Base-by-base conservation (phyloP, 495 filamentous ascomycete species). In the Alectoria sarmentosa region DNA sequence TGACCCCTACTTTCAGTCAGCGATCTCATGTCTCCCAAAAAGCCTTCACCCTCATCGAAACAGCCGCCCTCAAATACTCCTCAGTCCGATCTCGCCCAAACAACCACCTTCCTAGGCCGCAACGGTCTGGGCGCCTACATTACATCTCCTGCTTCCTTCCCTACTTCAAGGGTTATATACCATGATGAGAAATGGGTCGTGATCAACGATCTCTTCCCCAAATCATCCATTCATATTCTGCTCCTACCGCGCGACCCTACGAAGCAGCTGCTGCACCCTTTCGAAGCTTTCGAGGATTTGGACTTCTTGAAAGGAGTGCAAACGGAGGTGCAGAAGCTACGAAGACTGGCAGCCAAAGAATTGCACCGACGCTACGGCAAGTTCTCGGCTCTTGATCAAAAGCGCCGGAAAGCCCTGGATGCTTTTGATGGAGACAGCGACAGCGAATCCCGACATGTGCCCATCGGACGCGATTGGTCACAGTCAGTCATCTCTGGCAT, bases 171-270 rank as follows among this genome's bases (percentile, higher is more conserved):
- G 1, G 87, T 97, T 1, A 80, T 97, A 57, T 88, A 84, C 72
- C 76, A 88, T 74, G 84, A 86, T 68, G 75, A 78, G 10, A 75
- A 86, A 65, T 95, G 89, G 65, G 92, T 97, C 49, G 83, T 84
- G 21, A 91, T 97, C 75, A 78, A 88, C 49, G 94, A 98, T 74
- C 73, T 83, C 58, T 98, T 84, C 72, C 91, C 93, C 7, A 97
- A 98, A 74, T 84, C 90, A 28, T 84, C 82, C 17, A 76, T 97
- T 10, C 94, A 98, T 74, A 78, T 90, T 0, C 90, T 98, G 19
- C 84, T 98, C 14, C 83, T 98, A 5, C 90, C 92, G 14, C 88
- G 92, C 30, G 83, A 89, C 48, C 74, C 78, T 0, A 67, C 77
- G 3, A 86, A 86, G 70, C 83, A 78, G 65, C 73, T 78, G 14